Conservation (phyloP, 23 red algal genomes). For the Pyropia yezoensis region DNA sequence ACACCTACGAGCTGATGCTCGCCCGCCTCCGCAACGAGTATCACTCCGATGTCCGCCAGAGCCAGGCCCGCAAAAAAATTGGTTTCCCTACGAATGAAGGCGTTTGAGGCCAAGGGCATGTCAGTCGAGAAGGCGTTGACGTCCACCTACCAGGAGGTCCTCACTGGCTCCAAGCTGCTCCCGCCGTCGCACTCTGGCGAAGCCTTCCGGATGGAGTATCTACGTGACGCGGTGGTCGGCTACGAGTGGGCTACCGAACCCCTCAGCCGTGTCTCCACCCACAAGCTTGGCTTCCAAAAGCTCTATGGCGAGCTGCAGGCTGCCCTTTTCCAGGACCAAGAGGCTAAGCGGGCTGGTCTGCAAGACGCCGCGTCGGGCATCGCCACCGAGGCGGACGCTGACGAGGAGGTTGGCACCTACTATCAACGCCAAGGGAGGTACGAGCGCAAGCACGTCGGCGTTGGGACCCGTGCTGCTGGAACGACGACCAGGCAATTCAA, state of each 20-base stretch:
- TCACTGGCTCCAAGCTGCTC: not conserved
- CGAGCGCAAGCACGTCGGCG: no score
- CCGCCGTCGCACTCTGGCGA: conserved; percentile 17
- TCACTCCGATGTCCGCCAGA: conserved; percentile 12
- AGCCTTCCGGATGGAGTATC: conserved; percentile 2
- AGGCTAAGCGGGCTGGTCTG: not conserved
- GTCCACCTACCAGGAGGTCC: conserved; percentile 1
- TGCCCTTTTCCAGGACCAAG: conserved; percentile 1
- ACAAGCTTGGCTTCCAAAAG: conserved; percentile 13
- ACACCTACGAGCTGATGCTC: not conserved
- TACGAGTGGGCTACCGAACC: conserved; percentile 19
- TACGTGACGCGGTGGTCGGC: conserved; percentile 6
- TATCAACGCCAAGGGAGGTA: no score
- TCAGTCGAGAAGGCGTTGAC: not conserved
- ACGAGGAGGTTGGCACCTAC: no score
- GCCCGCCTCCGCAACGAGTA: not conserved
- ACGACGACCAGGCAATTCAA: no score
- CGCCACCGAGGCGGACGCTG: no score
- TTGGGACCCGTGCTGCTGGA: no score
- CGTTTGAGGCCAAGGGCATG: conserved; percentile 2
- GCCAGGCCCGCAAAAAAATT: conserved; percentile 6
- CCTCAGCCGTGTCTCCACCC: not conserved
- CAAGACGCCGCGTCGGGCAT: not conserved
- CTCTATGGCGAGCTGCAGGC: conserved; percentile 12
- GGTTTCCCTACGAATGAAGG: not conserved